Base-by-base conservation (phyloP, 1,284 basidiomycete genomes). In the Thecaphora thlaspeos region DNA sequence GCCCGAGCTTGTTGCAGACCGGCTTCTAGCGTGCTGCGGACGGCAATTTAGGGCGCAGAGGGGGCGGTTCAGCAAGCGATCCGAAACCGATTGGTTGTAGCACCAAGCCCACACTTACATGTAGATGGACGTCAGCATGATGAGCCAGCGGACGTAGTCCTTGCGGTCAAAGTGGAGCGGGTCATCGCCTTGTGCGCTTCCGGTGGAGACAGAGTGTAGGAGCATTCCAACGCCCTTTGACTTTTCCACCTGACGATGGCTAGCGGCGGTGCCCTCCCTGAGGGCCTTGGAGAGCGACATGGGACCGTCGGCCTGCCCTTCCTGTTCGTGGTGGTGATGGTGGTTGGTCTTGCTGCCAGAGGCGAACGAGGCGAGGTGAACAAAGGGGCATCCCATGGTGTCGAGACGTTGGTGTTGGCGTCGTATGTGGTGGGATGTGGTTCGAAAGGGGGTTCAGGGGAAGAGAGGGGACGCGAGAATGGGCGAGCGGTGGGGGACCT, bases 81-180 rank as follows among this genome's bases (percentile, higher is more conserved):
- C n/a, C n/a, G n/a, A n/a, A n/a, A n/a, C n/a, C n/a, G n/a, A n/a
- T n/a, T n/a, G n/a, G n/a, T n/a, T n/a, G n/a, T n/a, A n/a, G n/a
- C 26, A 11, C 26, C 5, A 5, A 28, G 7, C 7, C 26, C 7
- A 11, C 11, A 28, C 22, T 28, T 30, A 34, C 36, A 39, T 36
- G 38, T 73, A 73, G 44, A 73, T 47, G 50, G 52, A 62, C 8
- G 44, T 41, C 1, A 73, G 57, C 58, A 68, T 65, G 23, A 73
- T 45, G 38, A 70, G 52, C 46, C 68, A 71, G 9, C 52, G 47
- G 1, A 68, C 43, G 45, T 73, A 68, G 47, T 73, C 69, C 10
- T 46, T 34, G 2, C 69, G 30, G 9, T 53, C 50, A 17, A 72
- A 64, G 2, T 5, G 28, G 18, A 38, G 41, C 28, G 17, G 18